Base-by-base conservation (phyloP, 352 stramenopile species). In the Globisporangium middletonii region DNA sequence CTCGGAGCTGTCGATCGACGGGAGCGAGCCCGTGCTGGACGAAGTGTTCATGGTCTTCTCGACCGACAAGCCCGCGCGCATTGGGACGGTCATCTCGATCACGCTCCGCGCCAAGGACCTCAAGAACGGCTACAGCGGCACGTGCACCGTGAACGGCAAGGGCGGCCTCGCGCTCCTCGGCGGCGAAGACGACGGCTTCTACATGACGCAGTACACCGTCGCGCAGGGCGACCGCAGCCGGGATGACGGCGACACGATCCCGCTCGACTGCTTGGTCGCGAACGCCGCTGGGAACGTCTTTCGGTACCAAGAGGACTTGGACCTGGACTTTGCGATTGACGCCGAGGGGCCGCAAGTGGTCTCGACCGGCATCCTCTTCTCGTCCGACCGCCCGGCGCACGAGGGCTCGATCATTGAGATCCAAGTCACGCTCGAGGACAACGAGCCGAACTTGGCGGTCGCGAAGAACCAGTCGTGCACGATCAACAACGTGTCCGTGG, bases 151-250 rank as follows among this genome's bases (percentile, higher is more conserved):
- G 55, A 87, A 87, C 44, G 71, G 68, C 27, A 69, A 82, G n/a
- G 44, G 66, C 6, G 63, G 60, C 8, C 52, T 77, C 8, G 63
- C 75, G 16, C 57, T 87, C 33, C 58, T 77, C 8, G 68, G 79
- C 18, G 65, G 71, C 1, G 65, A 83, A 33, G 74, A 87, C 59
- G 66, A 78, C 26, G 77, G 74, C 0, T 77, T 87, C 41, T 87
- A 87, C 53, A 80, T 87, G 72, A 77, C 75, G 43, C 74, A 87
- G 57, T 87, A 87, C 63, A 82, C 71, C 5, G 71, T 87, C 28
- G 28, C 60, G 11, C 53, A 64, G 3, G 77, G 74, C 27, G 77
- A 87, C 47, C 47, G 19, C 15, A 79, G 69, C 52, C 53, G 72
- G 3, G 62, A 63, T 23, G 59, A 71, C 15, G 60, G 65, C 42